A percentile compares a stretch with the other conserved stretches of the same genome.
These are phyloP conservation scores for Escovopsis sp. DNA, from an alignment of 2,329 filamentous ascomycete species.

Conservation along the genomic window DNA sequence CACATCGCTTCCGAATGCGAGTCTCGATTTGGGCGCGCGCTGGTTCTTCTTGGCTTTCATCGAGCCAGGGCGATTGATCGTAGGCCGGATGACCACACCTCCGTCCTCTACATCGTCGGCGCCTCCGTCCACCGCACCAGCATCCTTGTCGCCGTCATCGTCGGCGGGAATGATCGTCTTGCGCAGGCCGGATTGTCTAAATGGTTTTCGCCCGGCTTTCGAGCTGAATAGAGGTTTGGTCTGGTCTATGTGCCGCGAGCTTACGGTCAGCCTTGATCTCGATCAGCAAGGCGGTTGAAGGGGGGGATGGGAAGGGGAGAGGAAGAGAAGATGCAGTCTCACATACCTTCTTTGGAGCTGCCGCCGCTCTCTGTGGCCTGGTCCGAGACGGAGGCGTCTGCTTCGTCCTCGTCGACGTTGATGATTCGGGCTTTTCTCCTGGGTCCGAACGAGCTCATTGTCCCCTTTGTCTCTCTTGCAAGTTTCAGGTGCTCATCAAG, in stretches of 20 bases:
- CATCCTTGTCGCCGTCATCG: constrained; percentile 10
- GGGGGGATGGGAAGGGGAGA: constrained; percentile 3
- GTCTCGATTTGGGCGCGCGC: constrained; percentile 29
- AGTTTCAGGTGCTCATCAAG: too few species aligned
- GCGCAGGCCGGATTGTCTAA: constrained; percentile 42
- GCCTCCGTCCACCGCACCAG: constrained; percentile 5
- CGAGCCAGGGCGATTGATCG: constrained; percentile 30
- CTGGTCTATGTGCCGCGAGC: constrained; percentile 13
- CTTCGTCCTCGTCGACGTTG: constrained; percentile 52
- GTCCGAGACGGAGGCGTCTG: constrained; percentile 25
- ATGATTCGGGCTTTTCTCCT: constrained; percentile 66
- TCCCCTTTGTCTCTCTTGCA: constrained; percentile 8
- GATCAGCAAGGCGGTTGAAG: constrained; percentile 18
- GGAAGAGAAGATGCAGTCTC: too few species aligned
- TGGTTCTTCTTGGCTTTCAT: constrained; percentile 54
- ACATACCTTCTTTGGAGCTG: constrained; percentile 23
- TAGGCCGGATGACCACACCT: constrained; percentile 34
- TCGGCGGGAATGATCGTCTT: constrained; percentile 36
- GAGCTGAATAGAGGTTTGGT: constrained; percentile 23
- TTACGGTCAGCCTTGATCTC: constrained; percentile 19
- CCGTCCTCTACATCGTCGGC: constrained; percentile 24
- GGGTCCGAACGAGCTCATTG: constrained; percentile 38
- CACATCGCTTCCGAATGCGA: constrained; percentile 59
- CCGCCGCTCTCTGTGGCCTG: constrained; percentile 10
- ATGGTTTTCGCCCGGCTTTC: constrained; percentile 34